Percentiles rank a stretch among this genome's conserved stretches.
Evolutionary conservation across 345 rosid species (phyloP).

Genomic region (Citrus cavaleriei): DNA sequence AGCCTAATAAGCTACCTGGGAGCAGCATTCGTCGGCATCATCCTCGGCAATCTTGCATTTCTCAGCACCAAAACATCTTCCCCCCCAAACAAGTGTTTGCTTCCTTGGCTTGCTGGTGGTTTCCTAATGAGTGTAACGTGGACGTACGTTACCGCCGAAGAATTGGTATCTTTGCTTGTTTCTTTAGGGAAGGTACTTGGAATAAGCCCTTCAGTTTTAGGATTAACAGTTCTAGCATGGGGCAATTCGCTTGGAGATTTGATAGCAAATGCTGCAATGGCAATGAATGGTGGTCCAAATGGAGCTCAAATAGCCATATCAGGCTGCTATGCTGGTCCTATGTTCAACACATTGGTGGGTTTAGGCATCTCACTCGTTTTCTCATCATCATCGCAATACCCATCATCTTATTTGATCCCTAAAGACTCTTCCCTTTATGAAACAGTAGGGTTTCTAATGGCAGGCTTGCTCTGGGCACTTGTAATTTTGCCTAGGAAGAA

Average conservation of each 20-base stretch:
- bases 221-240: slow-evolving; percentile 92
- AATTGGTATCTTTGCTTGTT: slow-evolving; percentile 67
- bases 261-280: slow-evolving; percentile 76
- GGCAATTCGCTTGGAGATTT: slow-evolving; percentile 94
- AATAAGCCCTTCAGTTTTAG: slow-evolving; percentile 75
- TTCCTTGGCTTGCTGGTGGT: slow-evolving; percentile 79
- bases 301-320: slow-evolving; percentile 87
- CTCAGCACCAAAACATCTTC: slow-evolving; percentile 44
- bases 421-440: slow-evolving; percentile 60
- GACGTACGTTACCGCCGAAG: slow-evolving; percentile 86
- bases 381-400: slow-evolving; percentile 59
- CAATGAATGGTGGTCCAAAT: slow-evolving; percentile 64
- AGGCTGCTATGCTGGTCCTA: slow-evolving; percentile 91
- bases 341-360: slow-evolving; percentile 80
- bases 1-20: slow-evolving; percentile 40
- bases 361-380: slow-evolving; percentile 66
- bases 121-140: slow-evolving; percentile 85
- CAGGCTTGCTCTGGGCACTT: slow-evolving; percentile 80
- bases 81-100: slow-evolving; percentile 63
- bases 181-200: slow-evolving; percentile 64
- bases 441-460: slow-evolving; percentile 62
- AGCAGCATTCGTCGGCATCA: slow-evolving; percentile 51
- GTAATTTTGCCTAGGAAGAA: slow-evolving; percentile 64
- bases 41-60: slow-evolving; percentile 57
- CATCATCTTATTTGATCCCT: slow-evolving; percentile 53